phyloP scores from a whole-genome alignment of 2,329 filamentous ascomycete species.

The Trichophyton schoenleinii region DNA sequence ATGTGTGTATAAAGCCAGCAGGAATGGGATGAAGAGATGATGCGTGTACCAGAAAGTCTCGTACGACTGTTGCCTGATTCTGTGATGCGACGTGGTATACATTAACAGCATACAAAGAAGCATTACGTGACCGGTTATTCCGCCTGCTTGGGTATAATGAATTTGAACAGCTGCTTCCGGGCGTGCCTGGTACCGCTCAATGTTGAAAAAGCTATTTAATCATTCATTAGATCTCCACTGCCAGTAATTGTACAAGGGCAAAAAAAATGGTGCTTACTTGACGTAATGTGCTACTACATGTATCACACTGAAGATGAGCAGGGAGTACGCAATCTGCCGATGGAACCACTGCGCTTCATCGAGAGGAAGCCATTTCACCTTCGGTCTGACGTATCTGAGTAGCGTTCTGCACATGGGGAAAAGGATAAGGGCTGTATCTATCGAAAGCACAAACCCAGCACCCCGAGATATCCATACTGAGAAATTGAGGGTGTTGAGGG shows the following conservation, averaged over 20 bases:
- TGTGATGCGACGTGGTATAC: constrained; percentile 87
- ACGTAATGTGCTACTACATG: constrained; percentile 81
- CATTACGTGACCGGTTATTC: constrained; percentile 95
- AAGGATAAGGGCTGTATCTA: constrained; percentile 78
- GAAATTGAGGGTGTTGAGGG: constrained; percentile 67
- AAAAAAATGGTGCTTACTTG: constrained; percentile 50
- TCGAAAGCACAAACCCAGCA: constrained; percentile 69
- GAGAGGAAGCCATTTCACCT: constrained; percentile 76
- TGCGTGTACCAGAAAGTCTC: constrained; percentile 99
- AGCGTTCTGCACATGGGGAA: constrained; percentile 91
- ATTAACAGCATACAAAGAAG: constrained; percentile 97
- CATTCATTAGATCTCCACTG: constrained; percentile 16
- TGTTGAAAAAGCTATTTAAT: constrained; percentile 68
- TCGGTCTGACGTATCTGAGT: constrained; percentile 71
- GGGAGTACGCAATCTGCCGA: constrained; percentile 78
- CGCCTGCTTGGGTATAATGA: constrained; percentile 78
- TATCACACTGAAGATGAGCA: constrained; percentile 67
- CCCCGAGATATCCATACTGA: constrained; percentile 96
- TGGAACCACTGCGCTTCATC: constrained; percentile 98
- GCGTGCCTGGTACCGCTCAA: constrained; percentile 73
- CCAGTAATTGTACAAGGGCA: not conserved
- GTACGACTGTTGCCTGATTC: constrained; percentile 91
- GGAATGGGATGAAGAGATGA: constrained; percentile 93
- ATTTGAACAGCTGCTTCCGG: constrained; percentile 73
- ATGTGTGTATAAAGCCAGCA: constrained; percentile 89